phyloP scores from a whole-genome alignment of 1,284 basidiomycete species.

The Trametes sp. region DNA sequence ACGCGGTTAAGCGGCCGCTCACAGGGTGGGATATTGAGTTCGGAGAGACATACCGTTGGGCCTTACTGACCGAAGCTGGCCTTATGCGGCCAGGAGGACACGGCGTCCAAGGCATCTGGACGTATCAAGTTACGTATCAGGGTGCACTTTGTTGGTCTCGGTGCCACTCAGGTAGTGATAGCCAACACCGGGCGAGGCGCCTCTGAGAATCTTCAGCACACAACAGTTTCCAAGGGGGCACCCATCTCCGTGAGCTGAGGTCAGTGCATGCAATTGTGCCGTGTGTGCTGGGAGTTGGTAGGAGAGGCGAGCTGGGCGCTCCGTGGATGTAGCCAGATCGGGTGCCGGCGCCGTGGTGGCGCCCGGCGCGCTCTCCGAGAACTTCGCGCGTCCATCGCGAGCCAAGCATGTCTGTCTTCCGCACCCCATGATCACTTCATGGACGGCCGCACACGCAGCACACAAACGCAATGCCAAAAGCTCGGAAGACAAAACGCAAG shows the following conservation, averaged over 20 bases:
- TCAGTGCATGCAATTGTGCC: too few species aligned
- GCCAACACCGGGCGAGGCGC: too few species aligned
- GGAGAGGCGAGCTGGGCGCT: neutral
- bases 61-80: slow-evolving; percentile 2
- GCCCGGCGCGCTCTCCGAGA: neutral
- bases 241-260: too few species aligned
- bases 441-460: slow-evolving; percentile 11
- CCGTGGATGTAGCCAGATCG: neutral
- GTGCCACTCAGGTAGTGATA: neutral
- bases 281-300: too few species aligned
- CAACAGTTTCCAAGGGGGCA: too few species aligned
- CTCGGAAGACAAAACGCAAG: slow-evolving; percentile 40
- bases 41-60: neutral
- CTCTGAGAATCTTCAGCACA: neutral
- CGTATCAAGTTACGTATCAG: slow-evolving; percentile 14
- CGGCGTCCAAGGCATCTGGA: too few species aligned
- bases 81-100: neutral
- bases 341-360: neutral
- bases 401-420: neutral
- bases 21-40: neutral
- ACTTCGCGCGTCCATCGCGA: neutral
- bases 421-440: neutral
- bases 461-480: slow-evolving; percentile 34
- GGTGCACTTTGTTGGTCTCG: slow-evolving; percentile 3
- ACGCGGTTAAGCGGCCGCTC: neutral